Evolutionary conservation across 2,329 filamentous ascomycete species (phyloP).

Genomic region (Zasmidium angulare): DNA sequence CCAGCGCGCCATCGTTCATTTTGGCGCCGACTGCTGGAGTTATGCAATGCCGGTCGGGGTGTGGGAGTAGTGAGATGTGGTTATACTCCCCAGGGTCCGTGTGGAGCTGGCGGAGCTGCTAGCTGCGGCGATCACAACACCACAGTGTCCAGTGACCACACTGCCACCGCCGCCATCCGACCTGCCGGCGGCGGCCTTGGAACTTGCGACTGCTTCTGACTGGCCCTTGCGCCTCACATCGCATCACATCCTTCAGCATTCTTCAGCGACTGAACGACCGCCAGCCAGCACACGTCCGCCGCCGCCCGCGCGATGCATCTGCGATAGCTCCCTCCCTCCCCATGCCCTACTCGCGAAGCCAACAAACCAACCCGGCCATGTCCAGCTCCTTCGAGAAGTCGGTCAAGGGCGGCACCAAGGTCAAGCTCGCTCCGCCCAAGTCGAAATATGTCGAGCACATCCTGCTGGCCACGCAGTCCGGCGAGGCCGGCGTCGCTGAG

Average conservation of each 20-base stretch:
- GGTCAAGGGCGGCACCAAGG: slow-evolving; percentile 97
- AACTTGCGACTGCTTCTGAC: not conserved
- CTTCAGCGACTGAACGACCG: not conserved
- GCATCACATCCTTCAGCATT: not conserved
- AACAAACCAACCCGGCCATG: slow-evolving; percentile 50
- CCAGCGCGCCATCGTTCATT: slow-evolving; percentile 33
- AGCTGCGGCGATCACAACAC: no score
- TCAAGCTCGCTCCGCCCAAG: slow-evolving; percentile 90
- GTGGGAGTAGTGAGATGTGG: slow-evolving; percentile 1
- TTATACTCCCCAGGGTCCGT: not conserved
- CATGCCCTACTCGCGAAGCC: slow-evolving; percentile 14
- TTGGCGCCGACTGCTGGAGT: slow-evolving; percentile 1
- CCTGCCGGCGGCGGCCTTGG: no score
- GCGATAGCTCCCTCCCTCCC: slow-evolving; percentile 6
- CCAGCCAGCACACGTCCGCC: not conserved
- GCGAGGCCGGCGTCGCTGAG: slow-evolving; percentile 91
- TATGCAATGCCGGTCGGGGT: not conserved
- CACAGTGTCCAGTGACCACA: no score
- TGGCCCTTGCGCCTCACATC: no score
- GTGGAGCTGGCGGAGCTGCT: no score
- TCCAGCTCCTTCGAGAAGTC: slow-evolving; percentile 96
- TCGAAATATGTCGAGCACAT: slow-evolving; percentile 99
- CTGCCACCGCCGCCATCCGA: no score
- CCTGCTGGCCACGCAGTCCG: slow-evolving; percentile 88
- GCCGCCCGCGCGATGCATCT: not conserved